A percentile compares a stretch with the other conserved stretches of the same genome.
Conservation (phyloP, 1,284 basidiomycete species). For the Pseudozyma hubeiensis region DNA sequence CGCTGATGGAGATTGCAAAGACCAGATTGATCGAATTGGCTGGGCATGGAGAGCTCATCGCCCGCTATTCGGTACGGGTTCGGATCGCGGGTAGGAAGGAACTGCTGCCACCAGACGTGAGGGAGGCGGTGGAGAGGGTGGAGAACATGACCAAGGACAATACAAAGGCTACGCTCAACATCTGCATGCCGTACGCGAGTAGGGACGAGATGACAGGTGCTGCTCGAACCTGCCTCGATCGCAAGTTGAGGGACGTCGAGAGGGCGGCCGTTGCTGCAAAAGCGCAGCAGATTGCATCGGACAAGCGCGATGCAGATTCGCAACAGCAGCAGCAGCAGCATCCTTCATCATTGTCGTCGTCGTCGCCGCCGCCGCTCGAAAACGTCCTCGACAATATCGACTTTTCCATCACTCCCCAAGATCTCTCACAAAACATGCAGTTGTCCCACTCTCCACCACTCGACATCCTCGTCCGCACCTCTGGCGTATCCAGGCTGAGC, state of each 20-base stretch:
- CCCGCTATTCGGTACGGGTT: constrained; percentile 81
- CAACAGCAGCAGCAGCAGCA: neutral
- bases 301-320: neutral
- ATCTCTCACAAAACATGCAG: constrained; percentile 51
- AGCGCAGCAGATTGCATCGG: neutral
- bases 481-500: constrained; percentile 87
- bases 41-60: constrained; percentile 74
- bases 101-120: constrained; percentile 82
- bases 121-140: constrained; percentile 78
- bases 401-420: constrained; percentile 14
- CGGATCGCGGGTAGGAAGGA: constrained; percentile 82
- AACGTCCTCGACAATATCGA: constrained; percentile 15
- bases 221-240: constrained; percentile 27
- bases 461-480: constrained; percentile 91
- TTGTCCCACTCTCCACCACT: constrained; percentile 80
- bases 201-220: constrained; percentile 82
- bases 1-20: constrained; percentile 86
- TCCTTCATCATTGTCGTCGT: neutral
- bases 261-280: constrained; percentile 16
- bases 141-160: constrained; percentile 84
- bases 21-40: constrained; percentile 85
- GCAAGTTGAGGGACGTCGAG: constrained; percentile 39
- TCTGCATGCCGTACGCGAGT: constrained; percentile 94
- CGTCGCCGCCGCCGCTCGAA: neutral
- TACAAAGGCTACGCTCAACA: constrained; percentile 86